Evolutionary conservation across 441 rosid species (phyloP), one percentile per base, ranked within the genome.

Genomic region (Bruguiera hainesii): DNA sequence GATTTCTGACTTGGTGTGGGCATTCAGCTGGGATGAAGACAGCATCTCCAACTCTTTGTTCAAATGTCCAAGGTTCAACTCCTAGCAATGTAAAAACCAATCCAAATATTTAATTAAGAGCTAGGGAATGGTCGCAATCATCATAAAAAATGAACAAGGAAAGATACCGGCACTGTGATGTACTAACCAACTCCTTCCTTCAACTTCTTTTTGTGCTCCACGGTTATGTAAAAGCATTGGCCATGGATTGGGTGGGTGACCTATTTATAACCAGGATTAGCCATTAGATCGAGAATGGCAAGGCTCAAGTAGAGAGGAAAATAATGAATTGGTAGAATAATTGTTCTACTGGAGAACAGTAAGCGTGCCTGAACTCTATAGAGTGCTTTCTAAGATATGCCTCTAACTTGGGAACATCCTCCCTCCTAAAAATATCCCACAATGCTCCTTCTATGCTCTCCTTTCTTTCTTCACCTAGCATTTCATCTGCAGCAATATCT

Each of bases 11-110:
- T 86, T 94, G 99, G 75, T 94, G 98, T 1, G 98, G 97, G 75
- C 99, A 94, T 55, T 98, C 98, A 0, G 97, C 96, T 0, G 98
- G 98, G 64, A 94, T 94, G 67, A 91, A 91, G 48, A 94, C 94
- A 19, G 97, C 98, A 65, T 89, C 97, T 29, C 99, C 98, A n/a
- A 87, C 75, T 46, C 68, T 75, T 68, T 92, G 99, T 55, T 80
- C 88, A 67, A 95, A 95, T 25, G 97, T 90, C 99, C 99, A 90
- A 9, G 99, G 92, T 81, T 91, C 96, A 30, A 91, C 76, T 65
- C 91, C 99, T 94, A 56, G 0, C 31, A 63, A 58, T 35, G 63
- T n/a, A 37, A 59, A 56, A 42, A 7, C 37, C 23, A 59, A 63
- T 28, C 23, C 26, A 28, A 63, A 42, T 19, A 11, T 33, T 5